Evolutionary conservation across 345 rosid genomes (phyloP), one percentile per base, ranked within the genome.

Genomic region (Geranium rotundifolium): DNA sequence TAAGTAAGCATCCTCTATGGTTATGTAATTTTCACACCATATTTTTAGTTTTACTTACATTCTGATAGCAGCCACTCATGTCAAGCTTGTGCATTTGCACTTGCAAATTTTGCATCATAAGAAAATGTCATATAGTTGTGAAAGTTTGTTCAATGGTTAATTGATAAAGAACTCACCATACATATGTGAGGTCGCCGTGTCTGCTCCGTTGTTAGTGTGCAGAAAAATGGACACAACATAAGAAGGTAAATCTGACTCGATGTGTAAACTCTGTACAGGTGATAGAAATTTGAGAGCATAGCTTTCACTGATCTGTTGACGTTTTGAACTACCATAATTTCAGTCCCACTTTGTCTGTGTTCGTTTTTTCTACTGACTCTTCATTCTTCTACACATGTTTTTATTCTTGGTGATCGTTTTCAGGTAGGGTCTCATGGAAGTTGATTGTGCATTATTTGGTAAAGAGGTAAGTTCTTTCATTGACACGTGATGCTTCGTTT

Each of bases 1-100:
- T 69, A 74, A 81, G 73, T 71, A 55, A 68, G 69, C 69, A 30
- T 72, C 73, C 74, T 74, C 72, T 56, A 18, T 63, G 67, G 39
- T 73, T 63, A 68, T 65, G 74, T 82, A 72, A 73, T 69, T 65
- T 59, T 65, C 54, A 30, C 66, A 65, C 52, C 52, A 46, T 46
- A 46, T 4, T 75, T 77, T 70, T 73, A 66, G 65, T 71, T 78
- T 68, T 67, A 75, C 79, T 46, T 46, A 46, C 52, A 46, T 46
- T 46, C 52, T 46, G 52, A 9, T 4, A 14, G 16, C 52, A 46
- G 52, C 52, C 52, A 46, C 52, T 46, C 52, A 46, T 9, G 52
- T 46, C 52, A 46, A 46, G 14, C 52, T 2, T 46, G 52, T 46
- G 52, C 14, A 14, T 46, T 46, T 46, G 16, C 52, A 46, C 52